A percentile compares a stretch with the other conserved stretches of the same genome.
Evolutionary conservation across 495 filamentous ascomycete genomes (phyloP).

Genomic region (Neurospora tetraspora): DNA sequence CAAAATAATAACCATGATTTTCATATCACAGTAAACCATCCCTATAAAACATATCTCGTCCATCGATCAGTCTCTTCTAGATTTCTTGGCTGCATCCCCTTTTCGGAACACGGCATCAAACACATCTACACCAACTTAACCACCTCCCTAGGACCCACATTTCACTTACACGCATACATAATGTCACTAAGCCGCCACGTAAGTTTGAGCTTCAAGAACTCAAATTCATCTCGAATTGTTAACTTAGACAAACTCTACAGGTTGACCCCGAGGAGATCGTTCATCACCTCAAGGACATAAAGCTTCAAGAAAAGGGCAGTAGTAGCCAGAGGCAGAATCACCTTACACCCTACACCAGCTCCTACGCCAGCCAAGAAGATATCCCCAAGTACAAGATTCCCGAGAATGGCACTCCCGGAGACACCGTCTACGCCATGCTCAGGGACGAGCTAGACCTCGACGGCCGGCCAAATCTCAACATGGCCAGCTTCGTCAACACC

Average conservation of each 20-base stretch:
- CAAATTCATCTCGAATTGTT: not conserved
- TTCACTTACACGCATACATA: not conserved
- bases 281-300: slow-evolving; percentile 36
- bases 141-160: not conserved
- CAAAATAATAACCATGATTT: not conserved
- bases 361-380: slow-evolving; percentile 49
- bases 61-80: not conserved
- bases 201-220: not conserved
- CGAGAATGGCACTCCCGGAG: slow-evolving; percentile 48
- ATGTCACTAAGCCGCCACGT: not conserved
- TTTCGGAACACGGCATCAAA: not conserved
- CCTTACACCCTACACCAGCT: slow-evolving; percentile 52
- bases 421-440: slow-evolving; percentile 57
- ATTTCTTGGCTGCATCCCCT: not conserved
- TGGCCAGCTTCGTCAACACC: slow-evolving; percentile 63
- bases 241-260: not conserved
- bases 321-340: slow-evolving; percentile 21
- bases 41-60: not conserved
- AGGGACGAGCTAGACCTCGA: slow-evolving; percentile 68
- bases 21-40: not conserved
- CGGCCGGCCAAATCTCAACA: slow-evolving; percentile 60
- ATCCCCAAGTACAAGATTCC: slow-evolving; percentile 63
- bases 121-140: not conserved
- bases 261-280: slow-evolving; percentile 56
- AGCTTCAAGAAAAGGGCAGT: slow-evolving; percentile 24